Evolutionary conservation across 345 rosid genomes (phyloP), one percentile per base, ranked within the genome.

Genomic region (Bruguiera gymnorhiza): DNA sequence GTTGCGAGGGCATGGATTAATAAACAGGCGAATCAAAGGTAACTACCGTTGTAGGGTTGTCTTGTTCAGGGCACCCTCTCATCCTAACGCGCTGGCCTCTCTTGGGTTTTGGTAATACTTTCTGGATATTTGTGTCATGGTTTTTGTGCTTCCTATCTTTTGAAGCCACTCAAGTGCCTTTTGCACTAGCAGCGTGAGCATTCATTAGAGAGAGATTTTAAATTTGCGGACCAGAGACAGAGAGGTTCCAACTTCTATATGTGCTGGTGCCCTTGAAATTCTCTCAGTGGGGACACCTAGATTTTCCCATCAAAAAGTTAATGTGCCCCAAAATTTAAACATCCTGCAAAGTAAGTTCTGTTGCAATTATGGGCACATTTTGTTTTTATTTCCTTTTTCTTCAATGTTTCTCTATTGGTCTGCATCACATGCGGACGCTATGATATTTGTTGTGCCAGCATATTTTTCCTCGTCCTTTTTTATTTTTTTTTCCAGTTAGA

Each of bases 251-350:
- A 53, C 32, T 29, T 20, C 3, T 13, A 2, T 39, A 39, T 46
- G 20, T 9, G 63, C 39, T 56, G 29, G 29, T 24, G 53, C 62
- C 62, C 70, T 55, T 7, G 50, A 56, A 23, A 8, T 16, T 29
- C 68, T 65, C 26, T 3, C 30, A 0, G 30, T 2, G 30, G 74
- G 26, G 55, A 46, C 53, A 65, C 32, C 26, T 48, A 56, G 37
- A 34, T 1, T 39, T 53, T 20, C 61, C 4, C 61, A 15, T 21
- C 32, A 46, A 34, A 66, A 68, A 61, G 46, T 34, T 26, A 43
- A 52, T 1, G 65, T 77, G 80, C 70, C 78, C 80, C 80, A 72
- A 77, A 27, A 43, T 52, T 43, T 59, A 11, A 53, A 16, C 56
- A 55, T 66, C 60, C 43, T 55, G 46, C 8, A 60, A 20, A 4